phyloP scores from a whole-genome alignment of 768 basidiomycete genomes.

The Polyporus arcularius region DNA sequence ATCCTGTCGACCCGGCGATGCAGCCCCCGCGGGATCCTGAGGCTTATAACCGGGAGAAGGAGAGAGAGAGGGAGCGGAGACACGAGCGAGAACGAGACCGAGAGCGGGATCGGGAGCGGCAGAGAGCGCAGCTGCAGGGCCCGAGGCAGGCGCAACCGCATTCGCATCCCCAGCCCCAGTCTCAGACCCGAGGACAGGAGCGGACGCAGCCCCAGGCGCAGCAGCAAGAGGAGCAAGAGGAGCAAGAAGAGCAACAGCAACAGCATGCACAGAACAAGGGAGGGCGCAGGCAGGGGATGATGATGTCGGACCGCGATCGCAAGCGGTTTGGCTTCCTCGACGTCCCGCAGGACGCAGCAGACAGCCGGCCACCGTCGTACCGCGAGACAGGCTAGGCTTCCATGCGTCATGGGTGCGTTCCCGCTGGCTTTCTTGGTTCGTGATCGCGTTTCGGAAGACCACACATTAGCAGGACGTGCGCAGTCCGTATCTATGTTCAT shows the following conservation, averaged over 20 bases:
- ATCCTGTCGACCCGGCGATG: slow-evolving; percentile 12
- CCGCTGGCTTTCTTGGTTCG: no score
- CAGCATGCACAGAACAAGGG: not conserved
- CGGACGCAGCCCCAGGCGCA: not conserved
- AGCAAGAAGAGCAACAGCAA: not conserved
- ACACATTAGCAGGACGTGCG: not conserved
- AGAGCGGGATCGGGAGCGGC: not conserved
- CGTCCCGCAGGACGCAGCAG: slow-evolving; percentile 13
- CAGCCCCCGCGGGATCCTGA: slow-evolving; percentile 4
- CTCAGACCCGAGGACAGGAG: not conserved
- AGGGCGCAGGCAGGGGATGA: not conserved
- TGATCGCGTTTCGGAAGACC: no score
- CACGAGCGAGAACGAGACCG: not conserved
- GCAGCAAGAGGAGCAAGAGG: not conserved
- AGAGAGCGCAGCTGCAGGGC: not conserved
- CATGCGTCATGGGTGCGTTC: not conserved
- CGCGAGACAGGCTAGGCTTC: slow-evolving; percentile 1
- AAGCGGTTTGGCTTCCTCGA: slow-evolving; percentile 12
- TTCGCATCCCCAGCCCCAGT: not conserved
- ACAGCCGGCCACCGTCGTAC: slow-evolving; percentile 9
- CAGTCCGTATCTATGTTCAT: not conserved
- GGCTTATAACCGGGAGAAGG: not conserved
- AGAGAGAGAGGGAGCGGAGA: not conserved
- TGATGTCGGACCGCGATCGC: not conserved
- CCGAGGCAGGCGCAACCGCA: not conserved